Evolutionary conservation across 768 basidiomycete species (phyloP).

Genomic region (Melanogaster broomeanus): DNA sequence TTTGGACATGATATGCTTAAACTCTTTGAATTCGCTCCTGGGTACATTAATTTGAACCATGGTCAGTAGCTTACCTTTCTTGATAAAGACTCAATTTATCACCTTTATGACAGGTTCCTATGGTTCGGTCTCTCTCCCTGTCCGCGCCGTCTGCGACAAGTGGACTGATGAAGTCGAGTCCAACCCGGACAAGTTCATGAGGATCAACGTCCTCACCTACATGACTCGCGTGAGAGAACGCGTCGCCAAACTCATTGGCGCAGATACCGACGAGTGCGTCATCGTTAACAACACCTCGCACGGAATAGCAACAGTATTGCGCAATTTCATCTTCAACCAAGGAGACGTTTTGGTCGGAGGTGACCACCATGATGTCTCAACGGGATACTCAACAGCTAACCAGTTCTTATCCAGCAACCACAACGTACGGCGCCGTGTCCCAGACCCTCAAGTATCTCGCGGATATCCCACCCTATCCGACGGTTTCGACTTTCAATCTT

Average conservation of each 20-base stretch:
- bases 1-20: slow-evolving; percentile 60
- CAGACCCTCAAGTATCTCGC: slow-evolving; percentile 53
- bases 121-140: slow-evolving; percentile 56
- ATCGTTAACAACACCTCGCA: slow-evolving; percentile 36
- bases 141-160: slow-evolving; percentile 45
- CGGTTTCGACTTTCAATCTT: slow-evolving; percentile 48
- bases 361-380: slow-evolving; percentile 12
- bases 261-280: slow-evolving; percentile 58
- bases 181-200: slow-evolving; percentile 59
- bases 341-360: slow-evolving; percentile 62
- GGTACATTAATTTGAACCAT: slow-evolving; percentile 66
- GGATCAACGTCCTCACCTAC: slow-evolving; percentile 35
- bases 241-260: slow-evolving; percentile 52
- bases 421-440: slow-evolving; percentile 57
- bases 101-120: slow-evolving; percentile 49
- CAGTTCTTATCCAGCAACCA: slow-evolving; percentile 41
- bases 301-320: slow-evolving; percentile 60
- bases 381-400: not conserved
- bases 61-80: slow-evolving; percentile 38
- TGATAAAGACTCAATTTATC: not conserved
- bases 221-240: slow-evolving; percentile 43
- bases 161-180: slow-evolving; percentile 46
- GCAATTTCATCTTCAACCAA: slow-evolving; percentile 55
- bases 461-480: slow-evolving; percentile 58
- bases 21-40: slow-evolving; percentile 56